Evolutionary conservation across 768 basidiomycete species (phyloP).

Genomic region (Suillus ampliporus): DNA sequence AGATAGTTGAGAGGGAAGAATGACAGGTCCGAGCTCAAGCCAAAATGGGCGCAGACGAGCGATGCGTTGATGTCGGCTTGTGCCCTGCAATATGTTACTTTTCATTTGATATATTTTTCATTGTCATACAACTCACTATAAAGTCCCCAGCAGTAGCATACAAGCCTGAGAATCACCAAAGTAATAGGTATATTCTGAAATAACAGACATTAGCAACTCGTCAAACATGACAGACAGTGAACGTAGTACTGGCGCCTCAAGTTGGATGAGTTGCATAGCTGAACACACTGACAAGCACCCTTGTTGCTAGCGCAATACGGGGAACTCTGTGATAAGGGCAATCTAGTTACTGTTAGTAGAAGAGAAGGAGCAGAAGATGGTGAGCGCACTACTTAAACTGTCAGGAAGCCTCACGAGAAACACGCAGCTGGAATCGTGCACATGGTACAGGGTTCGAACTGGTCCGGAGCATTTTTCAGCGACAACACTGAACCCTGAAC

Average conservation of each 20-base stretch:
- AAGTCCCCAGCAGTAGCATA: too few relatives aligned
- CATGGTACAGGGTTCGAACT: too few relatives aligned
- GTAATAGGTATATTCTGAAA: neutral
- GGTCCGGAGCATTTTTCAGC: constrained; percentile 7
- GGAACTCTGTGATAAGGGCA: too few relatives aligned
- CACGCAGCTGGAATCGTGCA: neutral
- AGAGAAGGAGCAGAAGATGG: neutral
- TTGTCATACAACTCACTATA: too few relatives aligned
- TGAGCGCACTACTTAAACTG: neutral
- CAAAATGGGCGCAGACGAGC: too few relatives aligned
- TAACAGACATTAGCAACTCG: neutral
- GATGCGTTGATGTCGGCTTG: too few relatives aligned
- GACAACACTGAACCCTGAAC: neutral
- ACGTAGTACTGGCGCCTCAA: neutral
- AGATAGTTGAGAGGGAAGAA: too few relatives aligned
- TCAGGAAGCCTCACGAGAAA: neutral
- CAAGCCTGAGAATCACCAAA: neutral
- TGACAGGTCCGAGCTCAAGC: too few relatives aligned
- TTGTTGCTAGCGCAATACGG: too few relatives aligned
- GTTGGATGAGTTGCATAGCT: neutral
- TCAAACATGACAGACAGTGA: neutral
- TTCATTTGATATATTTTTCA: too few relatives aligned
- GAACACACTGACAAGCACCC: too few relatives aligned
- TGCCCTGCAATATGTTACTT: too few relatives aligned
- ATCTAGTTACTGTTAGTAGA: neutral